Evolutionary conservation across 768 basidiomycete genomes (phyloP), one percentile per base, ranked within the genome.

Genomic region (Lactifluus echinatus): DNA sequence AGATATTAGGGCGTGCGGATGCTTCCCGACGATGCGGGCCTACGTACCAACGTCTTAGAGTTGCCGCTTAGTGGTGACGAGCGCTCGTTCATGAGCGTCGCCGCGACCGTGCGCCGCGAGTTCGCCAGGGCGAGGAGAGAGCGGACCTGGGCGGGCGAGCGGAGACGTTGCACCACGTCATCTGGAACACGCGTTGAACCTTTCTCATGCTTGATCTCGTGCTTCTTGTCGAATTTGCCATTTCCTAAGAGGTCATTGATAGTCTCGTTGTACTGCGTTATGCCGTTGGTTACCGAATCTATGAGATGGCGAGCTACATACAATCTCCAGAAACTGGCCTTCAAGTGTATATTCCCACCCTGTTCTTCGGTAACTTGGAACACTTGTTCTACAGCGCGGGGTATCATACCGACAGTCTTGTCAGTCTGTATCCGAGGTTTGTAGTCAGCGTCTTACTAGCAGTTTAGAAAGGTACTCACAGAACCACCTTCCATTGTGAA

Each of bases 271-370:
- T 93, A 93, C 90, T 92, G 64, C 8, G n/a, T 23, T 5, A 29
- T 11, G 15, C 47, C 45, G 29, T 62, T 56, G 19, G 37, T n/a
- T 49, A 56, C 48, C 61, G 49, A 42, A 43, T 31, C 37, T 56
- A 50, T 36, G 26, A 10, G 8, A 51, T 43, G 12, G 19, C 19
- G 39, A n/a, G 11, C 48, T 24, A 75, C 83, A 63, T 60, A 94
- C 93, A 48, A 95, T 95, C 70, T 96, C 93, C 50, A 95, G 79
- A 73, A 93, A 95, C 66, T 94, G 91, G n/a, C 93, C 93, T 66
- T 94, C 91, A 77, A 95, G 83, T 44, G 72, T 83, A 66, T 96
- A 95, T 63, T 82, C 80, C 93, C 93, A 96, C 2, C 93, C 93
- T 69, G 78, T 43, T 85, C 76, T 29, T 83, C 79, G 2, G 87